Evolutionary conservation across 1,284 basidiomycete species (phyloP), one percentile per base, ranked within the genome.

Genomic region (Cerrena zonata): DNA sequence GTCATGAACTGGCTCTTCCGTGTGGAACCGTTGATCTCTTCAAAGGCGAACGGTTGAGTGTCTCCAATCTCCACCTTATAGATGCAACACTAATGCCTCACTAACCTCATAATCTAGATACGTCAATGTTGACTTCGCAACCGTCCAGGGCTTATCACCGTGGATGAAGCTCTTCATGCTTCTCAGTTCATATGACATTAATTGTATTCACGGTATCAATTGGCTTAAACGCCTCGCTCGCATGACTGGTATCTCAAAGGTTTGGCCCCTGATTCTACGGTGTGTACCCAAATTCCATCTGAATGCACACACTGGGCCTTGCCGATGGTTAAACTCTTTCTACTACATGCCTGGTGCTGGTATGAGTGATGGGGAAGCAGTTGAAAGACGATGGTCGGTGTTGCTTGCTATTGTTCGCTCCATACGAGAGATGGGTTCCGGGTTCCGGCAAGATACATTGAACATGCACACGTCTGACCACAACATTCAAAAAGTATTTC

Each of bases 351-450:
- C 51, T 2, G 53, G 62, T 2, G 39, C 40, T 1, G 57, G 45
- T 1, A 34, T 49, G 44, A 57, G 45, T 2, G 61, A 61, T 36
- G 58, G 63, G 1, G 58, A 65, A 42, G 52, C 49, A 0, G 25
- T 37, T 0, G 62, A 65, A 39, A 53, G 52, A 1, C 42, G 53
- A 0, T 65, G 62, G 62, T 34, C 56, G 1, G 24, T 25, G 5
- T 42, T 51, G 18, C 55, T 55, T n/a, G 42, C 39, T 2, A 11
- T 61, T 10, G 51, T 42, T 5, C 41, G 18, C 0, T 55, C 56
- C 15, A 59, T 57, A 3, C 47, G 54, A 3, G 58, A 61, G 30
- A 65, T 64, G 62, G 50, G 51, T 2, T 22, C 52, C 0, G 58
- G 58, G 3, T 49, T 58, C 42, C 48, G 60, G 0, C 50, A 56